Conservation (phyloP, 2,329 filamentous ascomycete genomes). For the Leptographium lundbergii region DNA sequence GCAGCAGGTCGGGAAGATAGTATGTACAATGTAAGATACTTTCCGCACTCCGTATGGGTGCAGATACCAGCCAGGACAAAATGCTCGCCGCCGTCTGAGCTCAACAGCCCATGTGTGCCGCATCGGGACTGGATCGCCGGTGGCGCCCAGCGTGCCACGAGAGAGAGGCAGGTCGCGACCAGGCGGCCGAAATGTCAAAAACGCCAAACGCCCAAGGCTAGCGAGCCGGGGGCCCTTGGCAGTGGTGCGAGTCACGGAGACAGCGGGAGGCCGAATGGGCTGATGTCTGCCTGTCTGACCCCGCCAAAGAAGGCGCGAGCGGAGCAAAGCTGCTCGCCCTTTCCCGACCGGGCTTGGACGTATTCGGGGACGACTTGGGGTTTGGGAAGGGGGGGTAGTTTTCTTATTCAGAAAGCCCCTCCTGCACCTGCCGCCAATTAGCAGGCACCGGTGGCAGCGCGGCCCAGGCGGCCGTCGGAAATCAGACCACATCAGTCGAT, state of each 20-base stretch:
- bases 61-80: no score
- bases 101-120: no score
- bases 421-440: conserved; percentile 2
- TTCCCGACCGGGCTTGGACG: background rate
- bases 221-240: background rate
- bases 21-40: no score
- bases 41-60: no score
- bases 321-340: background rate
- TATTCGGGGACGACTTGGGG: background rate
- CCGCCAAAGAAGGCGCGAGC: background rate
- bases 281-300: background rate
- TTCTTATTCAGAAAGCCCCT: background rate
- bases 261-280: conserved; percentile 1
- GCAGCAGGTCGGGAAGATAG: no score
- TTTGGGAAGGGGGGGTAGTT: no score
- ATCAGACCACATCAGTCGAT: conserved; percentile 17
- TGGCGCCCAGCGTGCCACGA: no score
- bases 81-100: no score
- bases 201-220: no score
- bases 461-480: conserved; percentile 10
- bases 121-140: no score
- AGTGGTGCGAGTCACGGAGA: conserved; percentile 2
- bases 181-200: no score
- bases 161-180: no score
- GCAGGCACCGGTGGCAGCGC: background rate